phyloP scores from a whole-genome alignment of 164 flowering plant species.

The Tetrastigma voinierianum region DNA sequence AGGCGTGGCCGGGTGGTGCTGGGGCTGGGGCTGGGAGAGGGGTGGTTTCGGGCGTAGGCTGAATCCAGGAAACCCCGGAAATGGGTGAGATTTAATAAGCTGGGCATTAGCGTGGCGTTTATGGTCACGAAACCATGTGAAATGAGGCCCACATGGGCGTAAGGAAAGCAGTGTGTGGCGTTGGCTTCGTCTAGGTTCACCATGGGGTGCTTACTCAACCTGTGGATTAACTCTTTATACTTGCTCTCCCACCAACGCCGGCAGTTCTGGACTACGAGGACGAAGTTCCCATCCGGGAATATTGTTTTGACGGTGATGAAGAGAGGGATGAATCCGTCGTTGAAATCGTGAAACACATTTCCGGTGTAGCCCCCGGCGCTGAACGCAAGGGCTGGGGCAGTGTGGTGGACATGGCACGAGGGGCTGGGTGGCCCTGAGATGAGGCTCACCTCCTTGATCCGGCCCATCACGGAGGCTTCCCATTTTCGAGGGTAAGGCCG shows the following conservation, averaged over 20 bases:
- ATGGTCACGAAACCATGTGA: slow-evolving; percentile 47
- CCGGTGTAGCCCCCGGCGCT: slow-evolving; percentile 39
- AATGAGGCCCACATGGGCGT: slow-evolving; percentile 35
- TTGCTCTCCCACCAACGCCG: slow-evolving; percentile 49
- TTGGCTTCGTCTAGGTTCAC: slow-evolving; percentile 35
- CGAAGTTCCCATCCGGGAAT: slow-evolving; percentile 16
- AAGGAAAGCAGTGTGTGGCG: slow-evolving; percentile 48
- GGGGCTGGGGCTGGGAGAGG: too few relatives aligned
- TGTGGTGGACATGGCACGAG: slow-evolving; percentile 31
- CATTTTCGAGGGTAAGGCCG: slow-evolving; percentile 60
- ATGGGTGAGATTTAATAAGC: slow-evolving; percentile 10
- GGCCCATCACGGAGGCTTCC: slow-evolving; percentile 33
- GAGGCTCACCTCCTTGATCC: slow-evolving; percentile 39
- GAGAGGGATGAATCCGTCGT: slow-evolving; percentile 37
- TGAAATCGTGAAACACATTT: slow-evolving; percentile 36
- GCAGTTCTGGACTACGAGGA: slow-evolving; percentile 34
- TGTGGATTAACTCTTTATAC: slow-evolving; percentile 37
- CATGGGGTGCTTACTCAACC: slow-evolving; percentile 35
- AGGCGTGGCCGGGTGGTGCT: slow-evolving; percentile 31
- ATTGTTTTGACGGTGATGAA: slow-evolving; percentile 40
- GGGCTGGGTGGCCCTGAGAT: slow-evolving; percentile 18
- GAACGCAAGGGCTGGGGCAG: slow-evolving; percentile 32
- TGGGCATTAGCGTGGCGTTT: slow-evolving; percentile 26
- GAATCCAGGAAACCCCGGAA: slow-evolving; percentile 31
- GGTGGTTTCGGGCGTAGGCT: slow-evolving; percentile 17